Evolutionary conservation across 225 moss, liverwort and hornwort species (phyloP).

Genomic region (Polytrichum formosum): DNA sequence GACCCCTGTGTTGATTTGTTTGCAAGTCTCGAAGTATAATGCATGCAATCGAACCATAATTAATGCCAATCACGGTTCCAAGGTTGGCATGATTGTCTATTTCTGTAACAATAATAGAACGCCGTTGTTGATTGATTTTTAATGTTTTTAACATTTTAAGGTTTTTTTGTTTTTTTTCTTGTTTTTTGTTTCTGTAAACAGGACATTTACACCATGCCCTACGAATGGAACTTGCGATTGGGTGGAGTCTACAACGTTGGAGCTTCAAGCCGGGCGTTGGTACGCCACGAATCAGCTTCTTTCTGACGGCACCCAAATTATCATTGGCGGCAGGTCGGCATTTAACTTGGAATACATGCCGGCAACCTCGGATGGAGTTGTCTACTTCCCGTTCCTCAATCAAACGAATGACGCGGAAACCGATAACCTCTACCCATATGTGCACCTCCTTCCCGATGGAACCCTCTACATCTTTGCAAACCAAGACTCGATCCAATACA

Average conservation of each 20-base stretch:
- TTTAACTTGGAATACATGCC: slow-evolving; percentile 44
- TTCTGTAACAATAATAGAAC: too few relatives aligned
- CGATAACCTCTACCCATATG: slow-evolving; percentile 65
- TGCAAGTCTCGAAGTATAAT: too few relatives aligned
- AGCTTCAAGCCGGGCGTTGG: slow-evolving; percentile 58
- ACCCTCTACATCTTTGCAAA: slow-evolving; percentile 62
- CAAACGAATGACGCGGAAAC: slow-evolving; percentile 48
- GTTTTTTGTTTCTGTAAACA: slow-evolving; percentile 11
- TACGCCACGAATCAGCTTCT: slow-evolving; percentile 61
- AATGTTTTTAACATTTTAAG: too few relatives aligned
- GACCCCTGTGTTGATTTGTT: too few relatives aligned
- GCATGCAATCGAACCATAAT: too few relatives aligned
- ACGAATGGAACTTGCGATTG: slow-evolving; percentile 46
- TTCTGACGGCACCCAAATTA: slow-evolving; percentile 56
- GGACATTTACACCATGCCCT: slow-evolving; percentile 46
- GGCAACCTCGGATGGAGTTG: slow-evolving; percentile 14
- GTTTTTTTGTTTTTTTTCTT: too few relatives aligned
- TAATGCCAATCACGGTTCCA: too few relatives aligned
- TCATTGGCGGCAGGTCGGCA: slow-evolving; percentile 46
- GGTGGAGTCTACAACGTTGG: slow-evolving; percentile 32
- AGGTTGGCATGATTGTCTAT: too few relatives aligned
- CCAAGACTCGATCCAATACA: slow-evolving; percentile 56
- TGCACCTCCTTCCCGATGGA: slow-evolving; percentile 54
- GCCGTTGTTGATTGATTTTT: too few relatives aligned
- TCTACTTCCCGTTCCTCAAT: slow-evolving; percentile 48